phyloP scores from a whole-genome alignment of 2,329 filamentous ascomycete species.

The Fusarium denticulatum region DNA sequence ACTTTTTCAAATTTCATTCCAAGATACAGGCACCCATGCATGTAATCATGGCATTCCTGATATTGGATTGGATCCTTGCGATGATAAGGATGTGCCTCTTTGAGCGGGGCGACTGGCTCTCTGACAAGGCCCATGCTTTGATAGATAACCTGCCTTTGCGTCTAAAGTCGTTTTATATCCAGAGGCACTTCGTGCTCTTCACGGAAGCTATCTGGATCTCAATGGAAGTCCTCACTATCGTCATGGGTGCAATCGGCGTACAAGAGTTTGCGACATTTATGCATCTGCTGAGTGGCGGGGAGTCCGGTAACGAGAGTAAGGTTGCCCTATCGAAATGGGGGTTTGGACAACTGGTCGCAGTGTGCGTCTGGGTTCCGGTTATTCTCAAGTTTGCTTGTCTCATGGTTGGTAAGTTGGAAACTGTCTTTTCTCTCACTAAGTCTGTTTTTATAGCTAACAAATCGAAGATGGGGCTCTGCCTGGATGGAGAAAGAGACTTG shows the following conservation, averaged over 20 bases:
- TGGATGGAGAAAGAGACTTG: neutral
- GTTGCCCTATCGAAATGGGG: neutral
- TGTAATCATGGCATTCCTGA: neutral
- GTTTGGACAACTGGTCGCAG: conserved; percentile 1
- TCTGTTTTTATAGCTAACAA: fast-evolving
- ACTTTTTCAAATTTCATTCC: neutral
- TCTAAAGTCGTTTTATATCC: fast-evolving
- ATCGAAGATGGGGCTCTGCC: neutral
- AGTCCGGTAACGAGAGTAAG: neutral
- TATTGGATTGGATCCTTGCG: neutral
- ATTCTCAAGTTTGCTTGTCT: neutral
- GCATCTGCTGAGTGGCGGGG: neutral
- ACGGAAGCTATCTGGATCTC: neutral
- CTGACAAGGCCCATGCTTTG: fast-evolving
- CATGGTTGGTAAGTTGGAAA: fast-evolving
- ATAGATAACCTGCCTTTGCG: fast-evolving
- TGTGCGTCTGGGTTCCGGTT: neutral
- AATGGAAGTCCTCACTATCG: neutral
- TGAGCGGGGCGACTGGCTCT: neutral
- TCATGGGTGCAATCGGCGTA: neutral
- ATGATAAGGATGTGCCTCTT: fast-evolving
- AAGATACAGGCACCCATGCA: neutral
- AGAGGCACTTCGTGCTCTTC: fast-evolving
- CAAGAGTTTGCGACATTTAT: neutral
- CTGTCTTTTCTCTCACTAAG: fast-evolving